These are phyloP conservation scores for Aspergillus nomiae DNA, from an alignment of 2,329 filamentous ascomycete genomes.

Conservation along the genomic window DNA sequence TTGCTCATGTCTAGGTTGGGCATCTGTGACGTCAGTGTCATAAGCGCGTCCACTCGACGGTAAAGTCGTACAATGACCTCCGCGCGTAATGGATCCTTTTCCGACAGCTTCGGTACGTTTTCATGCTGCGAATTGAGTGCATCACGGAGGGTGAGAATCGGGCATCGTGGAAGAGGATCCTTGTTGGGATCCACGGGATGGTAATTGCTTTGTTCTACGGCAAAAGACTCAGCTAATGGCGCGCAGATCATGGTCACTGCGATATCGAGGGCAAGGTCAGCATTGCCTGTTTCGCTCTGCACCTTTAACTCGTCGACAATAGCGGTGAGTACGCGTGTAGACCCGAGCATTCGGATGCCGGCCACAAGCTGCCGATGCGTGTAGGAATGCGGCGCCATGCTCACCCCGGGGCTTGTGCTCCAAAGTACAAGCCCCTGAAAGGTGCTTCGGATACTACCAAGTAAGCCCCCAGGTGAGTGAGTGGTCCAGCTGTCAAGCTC, in stretches of 20 bases:
- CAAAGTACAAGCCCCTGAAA: constrained; percentile 57
- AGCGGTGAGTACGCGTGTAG: constrained; percentile 38
- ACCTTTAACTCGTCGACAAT: constrained; percentile 47
- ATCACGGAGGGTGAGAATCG: constrained; percentile 44
- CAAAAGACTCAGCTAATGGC: constrained; percentile 42
- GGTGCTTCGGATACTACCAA: constrained; percentile 51
- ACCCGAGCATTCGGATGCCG: constrained; percentile 44
- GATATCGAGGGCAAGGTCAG: constrained; percentile 48
- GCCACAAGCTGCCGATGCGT: constrained; percentile 56
- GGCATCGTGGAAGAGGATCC: constrained; percentile 34
- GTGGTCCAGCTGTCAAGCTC: constrained; percentile 58
- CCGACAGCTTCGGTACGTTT: constrained; percentile 42
- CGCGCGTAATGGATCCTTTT: constrained; percentile 47
- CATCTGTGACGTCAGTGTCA: constrained; percentile 40
- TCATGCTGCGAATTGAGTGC: constrained; percentile 42
- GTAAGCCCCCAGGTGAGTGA: constrained; percentile 48
- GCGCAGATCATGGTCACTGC: constrained; percentile 46
- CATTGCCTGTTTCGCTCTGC: constrained; percentile 42
- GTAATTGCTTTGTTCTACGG: constrained; percentile 39
- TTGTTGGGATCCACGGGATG: constrained; percentile 37
- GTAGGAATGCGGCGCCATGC: constrained; percentile 57
- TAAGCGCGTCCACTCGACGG: constrained; percentile 46
- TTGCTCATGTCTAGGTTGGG: constrained; percentile 45
- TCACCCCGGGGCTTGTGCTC: constrained; percentile 53
- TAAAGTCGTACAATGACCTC: constrained; percentile 48